Conservation (phyloP, 2,329 filamentous ascomycete genomes). For the Chaetomiaceae sp. region DNA sequence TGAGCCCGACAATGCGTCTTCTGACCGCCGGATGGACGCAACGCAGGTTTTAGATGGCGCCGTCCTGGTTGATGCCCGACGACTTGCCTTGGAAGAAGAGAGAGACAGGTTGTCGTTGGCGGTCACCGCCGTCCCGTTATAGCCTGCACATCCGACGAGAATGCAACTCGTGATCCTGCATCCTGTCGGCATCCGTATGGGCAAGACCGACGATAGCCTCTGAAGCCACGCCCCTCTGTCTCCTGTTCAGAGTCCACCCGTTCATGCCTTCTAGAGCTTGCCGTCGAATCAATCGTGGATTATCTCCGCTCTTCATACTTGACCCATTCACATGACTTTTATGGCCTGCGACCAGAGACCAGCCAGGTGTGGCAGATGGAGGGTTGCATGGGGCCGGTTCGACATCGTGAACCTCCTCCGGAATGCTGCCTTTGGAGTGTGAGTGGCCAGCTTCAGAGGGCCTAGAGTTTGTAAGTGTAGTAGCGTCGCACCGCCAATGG, state of each 20-base stretch:
- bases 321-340: slow-evolving; percentile 17
- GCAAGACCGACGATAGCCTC: slow-evolving; percentile 8
- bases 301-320: not conserved
- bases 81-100: not conserved
- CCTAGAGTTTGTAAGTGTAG: slow-evolving; percentile 2
- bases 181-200: not conserved
- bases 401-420: slow-evolving; percentile 1
- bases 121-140: not conserved
- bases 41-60: not conserved
- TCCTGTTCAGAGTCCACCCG: not conserved
- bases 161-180: slow-evolving; percentile 1
- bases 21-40: slow-evolving; percentile 16
- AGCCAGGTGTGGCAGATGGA: slow-evolving; percentile 4
- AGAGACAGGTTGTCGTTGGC: not conserved
- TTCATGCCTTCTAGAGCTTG: not conserved
- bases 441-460: slow-evolving; percentile 9
- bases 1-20: not conserved
- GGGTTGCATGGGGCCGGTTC: not conserved
- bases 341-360: slow-evolving; percentile 16
- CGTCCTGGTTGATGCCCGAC: slow-evolving; percentile 12
- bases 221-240: not conserved
- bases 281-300: not conserved
- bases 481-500: slow-evolving; percentile 9
- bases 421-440: slow-evolving; percentile 4
- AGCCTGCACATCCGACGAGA: not conserved